Evolutionary conservation across 495 filamentous ascomycete genomes (phyloP), one percentile per base, ranked within the genome.

Genomic region (Pyrenula aspistea): DNA sequence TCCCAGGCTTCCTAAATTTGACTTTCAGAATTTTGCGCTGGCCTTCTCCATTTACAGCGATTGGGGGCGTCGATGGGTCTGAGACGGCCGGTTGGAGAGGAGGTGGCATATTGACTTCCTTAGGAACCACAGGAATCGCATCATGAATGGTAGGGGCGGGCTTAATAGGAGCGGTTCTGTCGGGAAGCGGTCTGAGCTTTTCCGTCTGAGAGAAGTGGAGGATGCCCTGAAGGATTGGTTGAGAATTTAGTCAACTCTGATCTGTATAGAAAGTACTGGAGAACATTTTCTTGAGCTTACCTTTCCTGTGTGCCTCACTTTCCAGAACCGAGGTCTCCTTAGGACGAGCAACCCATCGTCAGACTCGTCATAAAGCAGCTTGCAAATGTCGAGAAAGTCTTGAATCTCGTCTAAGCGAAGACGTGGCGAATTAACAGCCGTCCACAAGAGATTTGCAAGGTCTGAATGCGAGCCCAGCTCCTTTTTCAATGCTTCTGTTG

Each of bases 381-480:
- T 72, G 64, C 88, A 92, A 48, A 96, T 73, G 59, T 94, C 88
- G 20, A 87, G 71, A 2, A 96, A 71, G 53, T 88, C 83, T n/a
- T 77, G 73, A 25, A 91, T 77, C 64, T 97, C 91, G n/a, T 78
- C 65, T 1, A 88, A 58, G 8, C 82, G 81, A 55, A 89, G 77
- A 25, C 65, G 63, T 0, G 78, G 73, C 0, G 90, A 92, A 47
- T 83, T 82, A 51, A 89, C 77, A 20, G 90, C 90, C 53, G 76
- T 73, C 88, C 90, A 94, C 15, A 96, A 69, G n/a, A 82, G 80
- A 12, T 80, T 71, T 60, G 85, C 83, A 54, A 97, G 65, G 2
- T 72, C 72, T 15, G 71, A 55, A 55, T 92, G 82, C 22, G 74
- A 70, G 12, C 77, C 71, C 8, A 96, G 62, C 57, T 95, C 87